phyloP scores from a whole-genome alignment of 148 eudicot genomes.

The Nepenthes mirabilis region DNA sequence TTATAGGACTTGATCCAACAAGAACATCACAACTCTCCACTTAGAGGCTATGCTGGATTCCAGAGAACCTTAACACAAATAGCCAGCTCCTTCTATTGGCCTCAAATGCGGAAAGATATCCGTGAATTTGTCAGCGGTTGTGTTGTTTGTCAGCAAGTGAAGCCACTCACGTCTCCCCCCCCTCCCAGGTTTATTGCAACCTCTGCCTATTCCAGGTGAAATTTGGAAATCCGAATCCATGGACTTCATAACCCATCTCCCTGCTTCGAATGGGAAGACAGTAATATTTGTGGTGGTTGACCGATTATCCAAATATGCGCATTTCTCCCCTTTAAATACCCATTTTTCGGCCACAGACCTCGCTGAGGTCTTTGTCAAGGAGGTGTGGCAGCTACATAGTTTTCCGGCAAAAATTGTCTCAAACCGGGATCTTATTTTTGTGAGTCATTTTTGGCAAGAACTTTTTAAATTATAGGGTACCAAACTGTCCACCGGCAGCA shows the following conservation, averaged over 20 bases:
- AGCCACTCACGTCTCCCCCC: too few species aligned
- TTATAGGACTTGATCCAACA: too few species aligned
- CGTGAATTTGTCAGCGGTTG: too few species aligned
- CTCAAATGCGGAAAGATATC: too few species aligned
- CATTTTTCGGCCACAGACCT: not conserved
- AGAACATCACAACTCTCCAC: too few species aligned
- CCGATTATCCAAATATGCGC: not conserved
- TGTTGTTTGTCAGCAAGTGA: too few species aligned
- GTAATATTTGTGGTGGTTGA: not conserved
- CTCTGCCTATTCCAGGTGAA: not conserved
- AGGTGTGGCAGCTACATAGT: not conserved
- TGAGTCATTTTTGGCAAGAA: not conserved
- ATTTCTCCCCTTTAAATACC: not conserved
- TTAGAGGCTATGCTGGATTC: too few species aligned
- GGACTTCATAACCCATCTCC: not conserved
- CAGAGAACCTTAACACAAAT: too few species aligned
- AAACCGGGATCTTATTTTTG: not conserved
- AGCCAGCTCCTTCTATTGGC: too few species aligned
- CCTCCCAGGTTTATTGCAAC: not conserved
- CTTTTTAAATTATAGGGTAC: not conserved
- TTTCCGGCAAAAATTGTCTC: not conserved
- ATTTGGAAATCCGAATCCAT: not conserved
- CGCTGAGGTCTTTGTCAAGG: not conserved
- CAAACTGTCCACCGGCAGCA: not conserved
- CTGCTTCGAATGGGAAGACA: not conserved